Evolutionary conservation across 441 rosid genomes (phyloP), one percentile per base, ranked within the genome.

Genomic region (Syzygium syzygioides): DNA sequence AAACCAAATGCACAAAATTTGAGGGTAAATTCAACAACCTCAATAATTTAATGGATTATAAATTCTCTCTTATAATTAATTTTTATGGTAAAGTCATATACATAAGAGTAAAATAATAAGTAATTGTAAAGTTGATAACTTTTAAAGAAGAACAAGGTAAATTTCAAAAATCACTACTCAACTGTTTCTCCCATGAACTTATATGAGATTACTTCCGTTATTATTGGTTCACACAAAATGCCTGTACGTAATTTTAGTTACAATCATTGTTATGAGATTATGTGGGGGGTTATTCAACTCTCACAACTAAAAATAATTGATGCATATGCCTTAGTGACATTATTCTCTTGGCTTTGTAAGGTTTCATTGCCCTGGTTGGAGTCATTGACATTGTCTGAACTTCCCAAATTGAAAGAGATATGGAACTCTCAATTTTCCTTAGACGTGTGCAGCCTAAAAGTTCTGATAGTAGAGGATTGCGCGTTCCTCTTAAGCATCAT

Each of bases 221-320:
- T 4, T 57, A 9, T 8, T 56, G 20, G 25, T 26, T 2, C 3
- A 11, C n/a, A 0, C 64, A 26, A 28, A 0, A 1, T 8, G 2
- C 37, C 37, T 60, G 4, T 28, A 11, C 8, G 25, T 59, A 2
- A 60, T n/a, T 28, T 3, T 1, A 28, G 34, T 60, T 60, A 28
- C 4, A 59, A 59, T 30, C 30, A 59, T 3, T 26, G 30, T 57
- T 0, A 12, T 59, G 64, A 0, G 1, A 59, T 26, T 59, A 59
- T 2, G 64, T 5, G 37, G n/a, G n/a, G n/a, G 64, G 30, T 59
- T 3, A 59, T 26, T 5, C 30, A 0, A 0, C 1, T 13, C 62
- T 57, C 13, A 2, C n/a, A 25, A 0, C n/a, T 11, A 57, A 57
- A 57, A 10, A 54, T 15, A 54, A 54, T 15, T 4, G 7, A 57